A percentile compares a stretch with the other conserved stretches of the same genome.
Evolutionary conservation across 768 basidiomycete species (phyloP).

Genomic region (Boletus fagicola): DNA sequence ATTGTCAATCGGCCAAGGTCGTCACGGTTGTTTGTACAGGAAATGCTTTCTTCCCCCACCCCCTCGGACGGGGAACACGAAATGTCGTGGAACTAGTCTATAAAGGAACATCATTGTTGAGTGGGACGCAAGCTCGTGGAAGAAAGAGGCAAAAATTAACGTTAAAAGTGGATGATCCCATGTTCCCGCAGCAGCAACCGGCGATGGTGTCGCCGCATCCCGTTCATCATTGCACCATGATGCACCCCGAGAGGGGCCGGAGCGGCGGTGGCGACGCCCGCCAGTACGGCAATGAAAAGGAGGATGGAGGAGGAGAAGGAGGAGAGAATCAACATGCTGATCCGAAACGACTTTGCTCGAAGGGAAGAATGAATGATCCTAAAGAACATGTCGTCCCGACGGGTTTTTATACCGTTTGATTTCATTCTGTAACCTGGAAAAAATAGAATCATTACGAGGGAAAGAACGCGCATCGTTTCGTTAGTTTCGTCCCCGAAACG

Average conservation of each 20-base stretch:
- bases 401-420: constrained; percentile 6
- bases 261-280: background rate
- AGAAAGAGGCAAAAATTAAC: background rate
- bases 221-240: background rate
- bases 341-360: background rate
- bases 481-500: background rate
- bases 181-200: background rate
- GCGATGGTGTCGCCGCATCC: constrained; percentile 1
- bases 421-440: background rate
- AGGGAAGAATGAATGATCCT: background rate
- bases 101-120: background rate
- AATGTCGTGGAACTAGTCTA: background rate
- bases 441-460: background rate
- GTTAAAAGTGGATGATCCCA: background rate
- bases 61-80: background rate
- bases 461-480: background rate
- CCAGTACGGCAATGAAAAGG: constrained; percentile 1
- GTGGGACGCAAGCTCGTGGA: no score
- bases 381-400: background rate
- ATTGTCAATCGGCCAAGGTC: background rate
- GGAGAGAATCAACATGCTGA: constrained; percentile 7
- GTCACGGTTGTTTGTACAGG: background rate
- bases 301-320: background rate
- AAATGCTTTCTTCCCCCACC: background rate
- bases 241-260: background rate